phyloP scores from a whole-genome alignment of 73 alveolate species.

The Durusdinium trenchii region DNA sequence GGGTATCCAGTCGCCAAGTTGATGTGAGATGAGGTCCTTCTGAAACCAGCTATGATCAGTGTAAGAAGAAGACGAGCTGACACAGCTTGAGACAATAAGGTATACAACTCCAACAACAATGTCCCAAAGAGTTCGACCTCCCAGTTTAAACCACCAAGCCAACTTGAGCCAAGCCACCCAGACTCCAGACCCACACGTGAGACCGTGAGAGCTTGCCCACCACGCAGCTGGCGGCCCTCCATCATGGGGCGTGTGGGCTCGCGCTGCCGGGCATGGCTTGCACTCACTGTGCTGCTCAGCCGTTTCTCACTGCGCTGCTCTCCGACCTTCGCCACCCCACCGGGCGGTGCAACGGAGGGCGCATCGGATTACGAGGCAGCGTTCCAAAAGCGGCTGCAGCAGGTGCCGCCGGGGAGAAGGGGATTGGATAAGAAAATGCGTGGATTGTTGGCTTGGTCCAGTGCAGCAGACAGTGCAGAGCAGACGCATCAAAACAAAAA shows the following conservation, averaged over 20 bases:
- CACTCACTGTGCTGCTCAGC: background rate
- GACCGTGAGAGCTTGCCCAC: too few species aligned
- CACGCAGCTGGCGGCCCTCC: background rate
- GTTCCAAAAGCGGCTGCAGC: conserved; percentile 36
- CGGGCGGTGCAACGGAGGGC: background rate
- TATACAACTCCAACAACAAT: background rate
- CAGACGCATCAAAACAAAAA: too few species aligned
- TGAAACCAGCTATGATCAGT: background rate
- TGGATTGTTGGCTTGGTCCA: too few species aligned
- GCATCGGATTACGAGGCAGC: conserved; percentile 27
- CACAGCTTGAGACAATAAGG: background rate
- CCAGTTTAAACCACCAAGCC: too few species aligned
- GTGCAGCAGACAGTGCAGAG: too few species aligned
- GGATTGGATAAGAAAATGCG: too few species aligned
- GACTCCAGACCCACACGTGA: too few species aligned
- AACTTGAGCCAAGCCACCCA: background rate
- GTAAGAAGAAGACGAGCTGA: background rate
- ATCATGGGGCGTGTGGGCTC: background rate
- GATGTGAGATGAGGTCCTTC: too few species aligned
- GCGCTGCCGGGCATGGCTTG: too few species aligned
- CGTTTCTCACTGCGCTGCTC: background rate
- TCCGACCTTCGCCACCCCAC: background rate
- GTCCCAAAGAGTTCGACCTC: too few species aligned
- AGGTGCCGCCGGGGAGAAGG: too few species aligned
- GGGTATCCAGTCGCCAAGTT: too few species aligned